Evolutionary conservation across 2,329 filamentous ascomycete genomes (phyloP).

Genomic region (Nakataea oryzae): DNA sequence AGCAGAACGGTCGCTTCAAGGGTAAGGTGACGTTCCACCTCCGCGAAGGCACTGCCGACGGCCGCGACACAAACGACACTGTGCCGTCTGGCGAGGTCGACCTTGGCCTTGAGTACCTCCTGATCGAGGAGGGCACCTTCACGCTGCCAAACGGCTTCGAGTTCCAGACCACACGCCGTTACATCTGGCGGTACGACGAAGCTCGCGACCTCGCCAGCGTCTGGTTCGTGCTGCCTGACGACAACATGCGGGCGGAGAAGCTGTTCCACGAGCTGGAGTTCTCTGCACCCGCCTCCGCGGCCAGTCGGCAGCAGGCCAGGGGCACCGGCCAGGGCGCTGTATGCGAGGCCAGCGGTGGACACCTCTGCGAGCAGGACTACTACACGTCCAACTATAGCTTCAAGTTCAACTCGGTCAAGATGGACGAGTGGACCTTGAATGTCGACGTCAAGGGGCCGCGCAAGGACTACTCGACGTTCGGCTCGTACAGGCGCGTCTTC

Average conservation of each 20-base stretch:
- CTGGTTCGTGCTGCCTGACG: constrained; percentile 62
- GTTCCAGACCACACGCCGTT: constrained; percentile 54
- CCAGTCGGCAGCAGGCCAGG: constrained; percentile 8
- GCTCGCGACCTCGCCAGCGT: constrained; percentile 50
- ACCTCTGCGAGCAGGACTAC: constrained; percentile 61
- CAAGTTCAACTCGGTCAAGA: constrained; percentile 43
- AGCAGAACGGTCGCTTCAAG: constrained; percentile 53
- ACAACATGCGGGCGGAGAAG: constrained; percentile 54
- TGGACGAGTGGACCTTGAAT: constrained; percentile 47
- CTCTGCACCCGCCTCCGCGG: constrained; percentile 20
- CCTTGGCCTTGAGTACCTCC: constrained; percentile 50
- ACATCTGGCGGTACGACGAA: constrained; percentile 63
- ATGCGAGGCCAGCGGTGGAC: constrained; percentile 56
- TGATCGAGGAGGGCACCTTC: constrained; percentile 58
- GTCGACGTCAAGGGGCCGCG: constrained; percentile 62
- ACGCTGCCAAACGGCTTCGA: constrained; percentile 37
- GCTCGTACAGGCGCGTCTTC: constrained; percentile 32
- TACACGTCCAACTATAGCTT: constrained; percentile 65
- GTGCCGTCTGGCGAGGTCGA: constrained; percentile 15
- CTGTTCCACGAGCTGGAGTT: constrained; percentile 69
- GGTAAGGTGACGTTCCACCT: constrained; percentile 58
- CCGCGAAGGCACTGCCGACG: constrained; percentile 38
- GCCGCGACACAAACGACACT: constrained; percentile 2
- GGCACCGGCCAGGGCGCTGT: constrained; percentile 15
- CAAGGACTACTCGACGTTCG: constrained; percentile 59